These are phyloP conservation scores for Ulmus americana DNA, from an alignment of 331 rosid genomes.

Conservation along the genomic window DNA sequence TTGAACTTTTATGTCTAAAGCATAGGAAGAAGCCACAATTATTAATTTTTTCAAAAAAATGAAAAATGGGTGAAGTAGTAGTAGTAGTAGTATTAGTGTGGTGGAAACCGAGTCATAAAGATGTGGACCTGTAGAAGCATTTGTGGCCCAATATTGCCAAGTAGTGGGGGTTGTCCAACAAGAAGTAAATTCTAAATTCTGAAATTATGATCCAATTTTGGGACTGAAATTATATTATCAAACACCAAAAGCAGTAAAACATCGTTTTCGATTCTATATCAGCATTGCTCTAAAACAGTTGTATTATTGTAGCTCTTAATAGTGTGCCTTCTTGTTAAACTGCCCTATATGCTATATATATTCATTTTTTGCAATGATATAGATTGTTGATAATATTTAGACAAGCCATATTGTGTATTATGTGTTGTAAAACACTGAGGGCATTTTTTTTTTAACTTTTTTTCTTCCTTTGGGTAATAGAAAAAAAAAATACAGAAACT, in stretches of 20 bases:
- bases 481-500: too few species aligned
- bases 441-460: too few species aligned
- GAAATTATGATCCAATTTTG: slow-evolving; percentile 7
- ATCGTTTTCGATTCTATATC: slow-evolving; percentile 14
- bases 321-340: background rate
- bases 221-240: background rate
- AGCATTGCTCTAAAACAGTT: slow-evolving; percentile 1
- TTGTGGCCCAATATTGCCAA: slow-evolving; percentile 30
- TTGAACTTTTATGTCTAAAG: too few species aligned
- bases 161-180: slow-evolving; percentile 36
- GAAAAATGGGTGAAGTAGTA: too few species aligned
- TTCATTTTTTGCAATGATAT: too few species aligned
- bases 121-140: slow-evolving; percentile 23
- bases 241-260: background rate
- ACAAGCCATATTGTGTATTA: too few species aligned
- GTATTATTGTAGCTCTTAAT: background rate
- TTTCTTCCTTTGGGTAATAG: too few species aligned
- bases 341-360: too few species aligned
- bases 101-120: slow-evolving; percentile 30
- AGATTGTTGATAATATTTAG: too few species aligned
- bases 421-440: too few species aligned
- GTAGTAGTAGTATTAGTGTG: background rate
- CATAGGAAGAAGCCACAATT: too few species aligned
- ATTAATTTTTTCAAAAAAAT: background rate
- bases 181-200: background rate